Base-by-base conservation (phyloP, 306 rosid genomes). In the Cyamopsis tetragonoloba region DNA sequence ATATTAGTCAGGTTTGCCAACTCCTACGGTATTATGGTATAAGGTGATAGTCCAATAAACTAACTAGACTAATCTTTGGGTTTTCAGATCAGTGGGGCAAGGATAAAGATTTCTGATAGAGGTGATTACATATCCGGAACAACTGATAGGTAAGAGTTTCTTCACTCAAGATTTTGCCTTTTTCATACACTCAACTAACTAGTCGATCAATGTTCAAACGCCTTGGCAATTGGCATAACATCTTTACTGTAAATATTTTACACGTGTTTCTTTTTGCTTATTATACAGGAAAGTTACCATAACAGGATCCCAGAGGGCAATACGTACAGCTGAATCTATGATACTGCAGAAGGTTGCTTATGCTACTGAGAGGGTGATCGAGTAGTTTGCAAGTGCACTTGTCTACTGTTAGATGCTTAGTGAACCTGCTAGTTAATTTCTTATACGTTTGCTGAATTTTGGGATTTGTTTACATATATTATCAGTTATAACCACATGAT, bases 81-180 rank as follows among this genome's bases (percentile, higher is more conserved):
- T 72, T 72, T 77, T 76, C 91, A 95, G 99, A 75, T 55, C 19
- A 95, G 92, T 68, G 99, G 99, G 20, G 99, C 99, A 59, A 95
- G 89, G 91, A 90, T 95, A 83, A 95, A 91, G 89, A 95, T 95
- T 80, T 95, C 99, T 18, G 97, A 95, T 70, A 83, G 99, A 74
- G 99, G 96, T 2, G 99, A 95, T 80, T 95, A 86, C 85, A 82
- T 95, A 81, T 80, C 97, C 56, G 99, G 99, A 75, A 95, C 99
- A 70, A 80, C 85, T n/a, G 97, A 95, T 50, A 90, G 99, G 99
- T 95, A 14, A 35, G 80, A 56, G 26, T 48, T 44, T 23, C 31
- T 65, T 68, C 50, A 42, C 34, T 34, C 55, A 35, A 13, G 18
- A 55, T 46, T 67, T 71, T 60, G 39, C 31, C 39, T 47, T 34